phyloP scores from a whole-genome alignment of 1,284 basidiomycete genomes.

The Cutaneotrichosporon sp. region DNA sequence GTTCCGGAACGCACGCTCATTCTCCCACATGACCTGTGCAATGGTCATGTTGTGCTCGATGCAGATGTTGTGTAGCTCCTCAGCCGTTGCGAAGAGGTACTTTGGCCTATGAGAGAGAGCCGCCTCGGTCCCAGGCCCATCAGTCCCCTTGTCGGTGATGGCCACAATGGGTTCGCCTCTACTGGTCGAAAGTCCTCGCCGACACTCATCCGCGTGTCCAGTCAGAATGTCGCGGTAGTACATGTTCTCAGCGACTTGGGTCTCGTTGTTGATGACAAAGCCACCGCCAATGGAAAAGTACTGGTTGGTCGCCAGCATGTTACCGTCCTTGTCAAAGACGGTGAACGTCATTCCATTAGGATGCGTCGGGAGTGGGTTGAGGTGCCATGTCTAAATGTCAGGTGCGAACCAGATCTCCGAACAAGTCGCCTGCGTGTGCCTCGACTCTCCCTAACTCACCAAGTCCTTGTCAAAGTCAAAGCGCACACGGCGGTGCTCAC shows the following conservation, averaged over 20 bases:
- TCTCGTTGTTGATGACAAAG: constrained; percentile 62
- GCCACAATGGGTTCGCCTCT: neutral
- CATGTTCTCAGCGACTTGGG: constrained; percentile 81
- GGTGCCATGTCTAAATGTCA: constrained; percentile 35
- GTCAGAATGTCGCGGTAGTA: constrained; percentile 97
- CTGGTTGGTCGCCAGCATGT: constrained; percentile 88
- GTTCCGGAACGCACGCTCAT: constrained; percentile 77
- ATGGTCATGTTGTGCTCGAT: constrained; percentile 70
- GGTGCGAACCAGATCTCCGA: neutral
- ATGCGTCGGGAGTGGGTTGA: constrained; percentile 49
- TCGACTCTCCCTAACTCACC: constrained; percentile 59
- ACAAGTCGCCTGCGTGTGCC: no score
- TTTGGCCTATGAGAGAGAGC: constrained; percentile 58
- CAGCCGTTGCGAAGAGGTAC: constrained; percentile 49
- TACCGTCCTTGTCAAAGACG: constrained; percentile 74
- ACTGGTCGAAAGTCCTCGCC: constrained; percentile 62
- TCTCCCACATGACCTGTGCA: constrained; percentile 92
- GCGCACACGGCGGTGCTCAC: constrained; percentile 69
- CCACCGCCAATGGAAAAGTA: constrained; percentile 87
- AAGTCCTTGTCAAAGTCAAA: constrained; percentile 88
- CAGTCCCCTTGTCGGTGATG: constrained; percentile 15
- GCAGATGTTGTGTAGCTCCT: constrained; percentile 33
- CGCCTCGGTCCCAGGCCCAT: neutral
- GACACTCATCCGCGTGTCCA: constrained; percentile 69
- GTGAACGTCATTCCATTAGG: constrained; percentile 92